Conservation (phyloP, 2,329 filamentous ascomycete genomes). For the Nigrospora osmanthi region DNA sequence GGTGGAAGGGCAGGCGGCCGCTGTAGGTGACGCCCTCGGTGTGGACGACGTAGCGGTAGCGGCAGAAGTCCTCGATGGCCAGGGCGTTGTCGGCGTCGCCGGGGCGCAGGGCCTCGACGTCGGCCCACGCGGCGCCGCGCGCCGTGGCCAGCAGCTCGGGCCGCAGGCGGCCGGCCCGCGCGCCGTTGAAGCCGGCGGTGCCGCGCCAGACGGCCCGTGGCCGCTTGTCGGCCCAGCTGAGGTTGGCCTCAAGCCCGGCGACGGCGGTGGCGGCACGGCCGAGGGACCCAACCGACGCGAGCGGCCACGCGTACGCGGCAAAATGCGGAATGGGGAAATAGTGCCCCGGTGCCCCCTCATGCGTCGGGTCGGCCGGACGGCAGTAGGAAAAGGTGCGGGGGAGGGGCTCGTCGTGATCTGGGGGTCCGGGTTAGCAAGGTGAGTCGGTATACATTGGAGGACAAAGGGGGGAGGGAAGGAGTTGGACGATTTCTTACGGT, state of each 20-base stretch:
- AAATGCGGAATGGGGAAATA: slow-evolving; percentile 49
- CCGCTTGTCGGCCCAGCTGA: slow-evolving; percentile 25
- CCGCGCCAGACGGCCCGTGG: slow-evolving; percentile 42
- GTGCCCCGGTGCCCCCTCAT: slow-evolving; percentile 17
- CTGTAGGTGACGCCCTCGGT: slow-evolving; percentile 47
- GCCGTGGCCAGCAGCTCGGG: slow-evolving; percentile 28
- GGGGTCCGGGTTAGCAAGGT: no score
- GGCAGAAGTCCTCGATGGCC: slow-evolving; percentile 41
- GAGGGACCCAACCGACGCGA: slow-evolving; percentile 39
- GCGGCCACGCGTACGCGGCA: slow-evolving; percentile 45
- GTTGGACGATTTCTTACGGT: slow-evolving; percentile 13
- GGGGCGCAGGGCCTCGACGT: slow-evolving; percentile 35
- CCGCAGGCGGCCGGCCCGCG: slow-evolving; percentile 29
- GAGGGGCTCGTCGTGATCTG: slow-evolving; percentile 37
- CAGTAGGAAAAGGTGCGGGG: slow-evolving; percentile 43
- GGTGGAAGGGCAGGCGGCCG: slow-evolving; percentile 42
- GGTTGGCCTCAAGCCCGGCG: slow-evolving; percentile 22
- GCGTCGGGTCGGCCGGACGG: slow-evolving; percentile 31
- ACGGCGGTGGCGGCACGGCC: slow-evolving; percentile 29
- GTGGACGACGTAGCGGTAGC: slow-evolving; percentile 41
- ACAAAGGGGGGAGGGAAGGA: no score
- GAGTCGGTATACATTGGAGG: no score
- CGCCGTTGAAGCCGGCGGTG: slow-evolving; percentile 40
- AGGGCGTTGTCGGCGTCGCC: slow-evolving; percentile 33
- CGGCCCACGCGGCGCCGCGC: slow-evolving; percentile 32